These are phyloP conservation scores for Plectosphaerella plurivora DNA, from an alignment of 2,329 filamentous ascomycete genomes.

Conservation along the genomic window DNA sequence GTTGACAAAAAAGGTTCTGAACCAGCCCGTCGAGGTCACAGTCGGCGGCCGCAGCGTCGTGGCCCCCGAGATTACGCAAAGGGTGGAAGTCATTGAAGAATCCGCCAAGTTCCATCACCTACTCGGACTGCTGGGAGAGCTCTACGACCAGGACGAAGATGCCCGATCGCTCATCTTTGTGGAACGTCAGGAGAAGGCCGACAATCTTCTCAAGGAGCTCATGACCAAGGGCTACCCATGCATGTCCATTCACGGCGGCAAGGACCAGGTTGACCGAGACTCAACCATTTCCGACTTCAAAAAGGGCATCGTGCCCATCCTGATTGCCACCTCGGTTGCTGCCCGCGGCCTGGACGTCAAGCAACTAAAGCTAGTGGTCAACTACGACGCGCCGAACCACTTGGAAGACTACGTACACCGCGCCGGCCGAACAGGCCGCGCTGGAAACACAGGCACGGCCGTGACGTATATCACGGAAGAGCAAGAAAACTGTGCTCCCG, in stretches of 20 bases:
- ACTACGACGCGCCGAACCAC: conserved; percentile 92
- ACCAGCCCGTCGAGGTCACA: conserved; percentile 82
- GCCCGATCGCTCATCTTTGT: conserved; percentile 87
- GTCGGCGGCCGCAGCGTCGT: conserved; percentile 85
- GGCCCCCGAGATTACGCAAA: conserved; percentile 88
- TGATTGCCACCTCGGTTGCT: conserved; percentile 93
- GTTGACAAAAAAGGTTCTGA: conserved; percentile 81
- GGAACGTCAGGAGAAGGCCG: conserved; percentile 85
- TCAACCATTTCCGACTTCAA: conserved; percentile 94
- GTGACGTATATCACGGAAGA: conserved; percentile 91
- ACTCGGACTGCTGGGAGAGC: conserved; percentile 79
- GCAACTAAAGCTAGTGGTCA: conserved; percentile 91
- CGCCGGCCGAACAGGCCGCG: conserved; percentile 87
- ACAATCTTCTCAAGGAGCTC: conserved; percentile 71
- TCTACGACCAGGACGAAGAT: conserved; percentile 85
- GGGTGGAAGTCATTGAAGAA: conserved; percentile 83
- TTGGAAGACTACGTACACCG: conserved; percentile 96
- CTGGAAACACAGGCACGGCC: conserved; percentile 89
- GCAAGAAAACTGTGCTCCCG: conserved; percentile 84
- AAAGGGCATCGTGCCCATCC: conserved; percentile 79
- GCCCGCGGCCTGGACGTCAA: conserved; percentile 95
- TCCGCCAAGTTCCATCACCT: conserved; percentile 78
- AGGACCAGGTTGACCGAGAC: conserved; percentile 89
- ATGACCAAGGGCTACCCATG: conserved; percentile 83
- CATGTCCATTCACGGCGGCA: conserved; percentile 90